These are phyloP conservation scores for Pseudovirgaria hyperparasitica DNA, from an alignment of 2,329 filamentous ascomycete genomes.

Conservation along the genomic window DNA sequence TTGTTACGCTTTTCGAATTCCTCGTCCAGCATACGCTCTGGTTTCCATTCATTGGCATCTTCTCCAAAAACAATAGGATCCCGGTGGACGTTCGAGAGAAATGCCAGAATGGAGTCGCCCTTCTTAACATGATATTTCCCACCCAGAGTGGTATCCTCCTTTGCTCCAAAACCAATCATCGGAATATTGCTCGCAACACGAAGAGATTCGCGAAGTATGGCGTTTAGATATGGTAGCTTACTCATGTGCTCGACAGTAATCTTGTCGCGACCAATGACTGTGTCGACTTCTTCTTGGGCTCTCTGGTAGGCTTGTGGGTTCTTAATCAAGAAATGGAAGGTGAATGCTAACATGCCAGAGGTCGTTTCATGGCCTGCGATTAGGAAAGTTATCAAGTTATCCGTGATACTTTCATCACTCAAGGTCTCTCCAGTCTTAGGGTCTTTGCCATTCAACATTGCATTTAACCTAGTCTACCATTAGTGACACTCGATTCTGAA, in stretches of 20 bases:
- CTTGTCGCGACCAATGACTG: slow-evolving; percentile 31
- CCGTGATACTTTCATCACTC: slow-evolving; percentile 44
- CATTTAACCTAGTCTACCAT: slow-evolving; percentile 46
- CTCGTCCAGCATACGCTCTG: slow-evolving; percentile 11
- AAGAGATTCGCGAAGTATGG: slow-evolving; percentile 39
- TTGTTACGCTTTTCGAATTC: slow-evolving; percentile 8
- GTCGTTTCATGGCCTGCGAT: slow-evolving; percentile 33
- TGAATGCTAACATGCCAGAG: slow-evolving; percentile 16
- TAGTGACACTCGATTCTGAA: too few species aligned
- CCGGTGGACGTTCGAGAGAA: slow-evolving; percentile 7
- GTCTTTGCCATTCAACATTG: slow-evolving; percentile 43
- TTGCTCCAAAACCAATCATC: slow-evolving; percentile 25
- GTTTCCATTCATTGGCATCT: slow-evolving; percentile 10
- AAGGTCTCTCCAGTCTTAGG: slow-evolving; percentile 44
- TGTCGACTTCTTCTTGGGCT: slow-evolving; percentile 39
- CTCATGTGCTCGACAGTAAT: slow-evolving; percentile 33
- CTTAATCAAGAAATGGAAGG: slow-evolving; percentile 36
- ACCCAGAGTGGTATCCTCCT: slow-evolving; percentile 7
- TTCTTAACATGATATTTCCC: slow-evolving; percentile 19
- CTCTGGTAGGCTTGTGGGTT: slow-evolving; percentile 31
- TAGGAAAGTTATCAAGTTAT: slow-evolving; percentile 54
- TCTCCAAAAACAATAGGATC: slow-evolving; percentile 9
- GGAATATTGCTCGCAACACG: slow-evolving; percentile 39
- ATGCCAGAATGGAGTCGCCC: slow-evolving; percentile 7
- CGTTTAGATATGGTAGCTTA: slow-evolving; percentile 38